Percentiles rank a stretch among this genome's conserved stretches.
phyloP scores from a whole-genome alignment of 805 yeast genomes.

The Blastobotrys attinorum region DNA sequence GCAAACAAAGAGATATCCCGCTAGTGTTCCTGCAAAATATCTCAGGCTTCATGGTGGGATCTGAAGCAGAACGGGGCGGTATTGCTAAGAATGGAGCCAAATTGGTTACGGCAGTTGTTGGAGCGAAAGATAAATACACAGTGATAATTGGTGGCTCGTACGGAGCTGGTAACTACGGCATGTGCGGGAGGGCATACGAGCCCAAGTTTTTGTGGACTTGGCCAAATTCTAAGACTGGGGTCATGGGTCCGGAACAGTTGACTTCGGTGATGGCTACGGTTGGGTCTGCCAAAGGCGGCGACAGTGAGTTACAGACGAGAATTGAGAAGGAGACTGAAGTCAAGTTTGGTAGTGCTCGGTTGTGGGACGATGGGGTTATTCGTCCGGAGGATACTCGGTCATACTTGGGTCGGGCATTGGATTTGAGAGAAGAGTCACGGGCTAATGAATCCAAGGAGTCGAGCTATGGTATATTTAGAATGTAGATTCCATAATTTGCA shows the following conservation, averaged over 20 bases:
- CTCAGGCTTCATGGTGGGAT: slow-evolving; percentile 29
- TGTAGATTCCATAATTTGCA: too few species aligned
- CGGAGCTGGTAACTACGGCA: slow-evolving; percentile 30
- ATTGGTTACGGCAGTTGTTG: slow-evolving; percentile 28
- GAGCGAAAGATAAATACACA: slow-evolving; percentile 27
- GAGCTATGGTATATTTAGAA: slow-evolving; percentile 27
- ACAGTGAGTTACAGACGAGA: slow-evolving; percentile 18
- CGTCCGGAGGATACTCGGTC: slow-evolving; percentile 24
- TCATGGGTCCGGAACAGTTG: slow-evolving; percentile 29
- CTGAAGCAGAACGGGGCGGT: slow-evolving; percentile 28
- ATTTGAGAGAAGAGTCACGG: slow-evolving; percentile 14
- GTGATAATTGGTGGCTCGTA: slow-evolving; percentile 28
- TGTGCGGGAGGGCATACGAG: slow-evolving; percentile 29
- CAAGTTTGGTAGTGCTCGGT: slow-evolving; percentile 24
- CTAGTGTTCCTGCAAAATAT: slow-evolving; percentile 27
- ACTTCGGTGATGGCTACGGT: slow-evolving; percentile 27
- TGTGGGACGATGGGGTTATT: slow-evolving; percentile 30
- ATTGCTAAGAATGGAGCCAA: slow-evolving; percentile 30
- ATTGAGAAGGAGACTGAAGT: slow-evolving; percentile 24
- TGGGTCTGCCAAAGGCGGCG: slow-evolving; percentile 20
- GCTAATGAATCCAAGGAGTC: slow-evolving; percentile 10
- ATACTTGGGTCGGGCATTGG: slow-evolving; percentile 26
- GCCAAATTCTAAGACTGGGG: slow-evolving; percentile 29
- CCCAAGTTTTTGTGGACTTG: slow-evolving; percentile 28
- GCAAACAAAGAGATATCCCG: slow-evolving; percentile 27